Evolutionary conservation across 768 basidiomycete genomes (phyloP).

Genomic region (Calvatia gigantea): DNA sequence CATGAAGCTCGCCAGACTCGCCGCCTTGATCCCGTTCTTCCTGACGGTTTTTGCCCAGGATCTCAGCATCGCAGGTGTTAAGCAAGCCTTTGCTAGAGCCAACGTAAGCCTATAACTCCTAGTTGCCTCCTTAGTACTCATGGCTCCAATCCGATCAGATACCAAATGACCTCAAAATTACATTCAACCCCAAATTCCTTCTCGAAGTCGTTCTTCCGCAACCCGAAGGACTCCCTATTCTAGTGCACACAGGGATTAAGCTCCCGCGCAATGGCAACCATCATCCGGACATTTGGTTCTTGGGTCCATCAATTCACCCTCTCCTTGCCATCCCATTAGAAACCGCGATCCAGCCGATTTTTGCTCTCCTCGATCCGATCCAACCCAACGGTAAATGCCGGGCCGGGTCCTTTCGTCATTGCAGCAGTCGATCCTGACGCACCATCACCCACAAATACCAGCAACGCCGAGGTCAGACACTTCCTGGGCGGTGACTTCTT

Average conservation of each 20-base stretch:
- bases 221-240: slow-evolving; percentile 15
- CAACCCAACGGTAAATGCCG: slow-evolving; percentile 6
- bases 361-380: slow-evolving; percentile 24
- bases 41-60: slow-evolving; percentile 18
- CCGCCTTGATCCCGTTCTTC: background rate
- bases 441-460: slow-evolving; percentile 37
- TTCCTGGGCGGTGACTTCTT: slow-evolving; percentile 37
- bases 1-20: background rate
- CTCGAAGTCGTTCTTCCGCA: slow-evolving; percentile 26
- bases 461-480: slow-evolving; percentile 36
- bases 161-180: slow-evolving; percentile 18
- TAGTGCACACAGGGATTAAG: slow-evolving; percentile 24
- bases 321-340: slow-evolving; percentile 17
- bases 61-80: slow-evolving; percentile 19
- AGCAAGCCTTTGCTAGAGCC: slow-evolving; percentile 21
- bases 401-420: slow-evolving; percentile 35
- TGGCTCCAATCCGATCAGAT: slow-evolving; percentile 16
- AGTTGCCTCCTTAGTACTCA: background rate
- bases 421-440: slow-evolving; percentile 41
- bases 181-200: slow-evolving; percentile 24
- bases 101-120: slow-evolving; percentile 15
- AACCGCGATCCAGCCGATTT: slow-evolving; percentile 31
- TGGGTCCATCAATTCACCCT: background rate
- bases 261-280: slow-evolving; percentile 22
- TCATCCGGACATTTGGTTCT: too few relatives aligned